phyloP scores from a whole-genome alignment of 2,329 filamentous ascomycete genomes.

The Botrytis aclada region DNA sequence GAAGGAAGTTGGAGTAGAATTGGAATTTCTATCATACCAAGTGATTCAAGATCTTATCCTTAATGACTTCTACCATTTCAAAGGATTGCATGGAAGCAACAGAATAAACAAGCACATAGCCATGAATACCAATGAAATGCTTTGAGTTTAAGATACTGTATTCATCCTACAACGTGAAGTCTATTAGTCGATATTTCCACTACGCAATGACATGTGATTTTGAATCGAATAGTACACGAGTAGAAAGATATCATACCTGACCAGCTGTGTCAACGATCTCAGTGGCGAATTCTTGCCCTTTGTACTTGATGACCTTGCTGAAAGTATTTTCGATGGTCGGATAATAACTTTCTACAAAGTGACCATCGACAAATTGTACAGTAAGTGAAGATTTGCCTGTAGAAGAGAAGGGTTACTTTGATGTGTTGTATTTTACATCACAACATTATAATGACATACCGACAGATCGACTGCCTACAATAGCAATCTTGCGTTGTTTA shows the following conservation, averaged over 20 bases:
- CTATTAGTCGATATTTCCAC: constrained; percentile 16
- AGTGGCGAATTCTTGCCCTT: constrained; percentile 88
- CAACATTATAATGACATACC: constrained; percentile 51
- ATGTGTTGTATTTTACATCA: constrained; percentile 20
- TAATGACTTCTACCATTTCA: constrained; percentile 94
- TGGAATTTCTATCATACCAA: constrained; percentile 56
- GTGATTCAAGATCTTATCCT: constrained; percentile 96
- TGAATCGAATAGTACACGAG: neutral
- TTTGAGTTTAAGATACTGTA: constrained; percentile 98
- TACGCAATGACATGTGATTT: constrained; percentile 20
- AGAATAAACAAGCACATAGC: constrained; percentile 98
- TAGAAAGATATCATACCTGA: constrained; percentile 56
- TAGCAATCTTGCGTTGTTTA: constrained; percentile 93
- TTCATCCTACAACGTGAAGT: constrained; percentile 66
- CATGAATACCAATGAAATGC: constrained; percentile 98
- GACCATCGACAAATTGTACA: constrained; percentile 93
- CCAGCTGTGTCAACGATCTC: constrained; percentile 99
- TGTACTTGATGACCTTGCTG: constrained; percentile 89
- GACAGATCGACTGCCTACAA: constrained; percentile 91
- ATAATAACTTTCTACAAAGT: constrained; percentile 99
- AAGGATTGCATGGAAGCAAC: constrained; percentile 91
- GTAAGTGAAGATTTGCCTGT: constrained; percentile 95
- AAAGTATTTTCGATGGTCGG: constrained; percentile 99
- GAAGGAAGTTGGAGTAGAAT: constrained; percentile 6
- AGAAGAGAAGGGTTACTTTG: constrained; percentile 5